Evolutionary conservation across 2,329 filamentous ascomycete species (phyloP), one percentile per base, ranked within the genome.

Genomic region (Stagonosporopsis vannaccii): DNA sequence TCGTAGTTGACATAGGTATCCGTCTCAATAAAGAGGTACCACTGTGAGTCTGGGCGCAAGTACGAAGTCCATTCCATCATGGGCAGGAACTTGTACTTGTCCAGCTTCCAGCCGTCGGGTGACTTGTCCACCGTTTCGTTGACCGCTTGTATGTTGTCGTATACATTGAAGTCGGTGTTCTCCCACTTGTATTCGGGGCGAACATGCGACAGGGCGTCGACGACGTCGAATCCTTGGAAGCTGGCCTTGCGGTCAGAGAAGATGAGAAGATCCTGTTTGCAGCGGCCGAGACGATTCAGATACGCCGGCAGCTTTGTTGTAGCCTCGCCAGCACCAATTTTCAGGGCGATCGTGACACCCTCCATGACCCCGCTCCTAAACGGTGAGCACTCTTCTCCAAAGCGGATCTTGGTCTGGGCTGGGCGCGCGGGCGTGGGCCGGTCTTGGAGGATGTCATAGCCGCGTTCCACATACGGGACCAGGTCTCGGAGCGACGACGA

Each of bases 71-170:
- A 80, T 61, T 83, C 80, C 35, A 82, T 80, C 75, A 85, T 80
- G 11, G 82, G 83, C 37, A 85, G 73, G 66, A 84, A 84, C 70
- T 85, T 85, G 81, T 83, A 85, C 63, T 84, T 84, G 67, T 85
- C 83, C 35, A 85, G 71, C 54, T 77, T 79, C 82, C 82, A 84
- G 33, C 81, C 82, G 0, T 82, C 79, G 42, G 55, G 77, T 78
- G 80, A 80, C 63, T 82, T 82, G 51, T 67, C 75, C 61, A 58
- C 65, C 58, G 53, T 75, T 52, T 51, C 67, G 30, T 74, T 69
- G 33, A 64, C 54, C 12, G 76, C 76, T 58, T 81, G 82, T 35
- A 80, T 72, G 37, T 69, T 65, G 28, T 77, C 74, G 71, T 85
- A 84, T 46, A 84, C 74, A 52, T 80, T 73, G 60, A 85, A 85